phyloP scores from a whole-genome alignment of 2,329 filamentous ascomycete species.

The Didymella pomorum region DNA sequence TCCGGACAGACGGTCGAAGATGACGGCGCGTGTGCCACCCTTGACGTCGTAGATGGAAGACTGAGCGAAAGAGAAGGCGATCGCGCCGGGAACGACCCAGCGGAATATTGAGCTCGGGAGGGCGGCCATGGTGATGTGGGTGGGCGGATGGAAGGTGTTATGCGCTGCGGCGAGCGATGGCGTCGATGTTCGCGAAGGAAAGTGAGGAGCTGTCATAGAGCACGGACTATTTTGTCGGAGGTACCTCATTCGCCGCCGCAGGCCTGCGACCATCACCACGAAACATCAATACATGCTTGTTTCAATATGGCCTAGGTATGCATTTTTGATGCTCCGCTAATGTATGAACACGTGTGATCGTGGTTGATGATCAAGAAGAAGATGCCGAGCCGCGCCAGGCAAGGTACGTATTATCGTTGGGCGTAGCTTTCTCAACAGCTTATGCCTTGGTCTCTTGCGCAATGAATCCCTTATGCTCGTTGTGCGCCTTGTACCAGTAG shows the following conservation, averaged over 20 bases:
- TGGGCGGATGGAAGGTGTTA: conserved; percentile 28
- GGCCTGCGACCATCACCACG: not conserved
- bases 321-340: conserved; percentile 13
- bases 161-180: conserved; percentile 24
- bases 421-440: not conserved
- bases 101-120: conserved; percentile 48
- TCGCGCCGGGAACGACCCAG: conserved; percentile 75
- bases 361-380: conserved; percentile 11
- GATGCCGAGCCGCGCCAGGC: not conserved
- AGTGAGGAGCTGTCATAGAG: conserved; percentile 28
- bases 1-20: conserved; percentile 92
- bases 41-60: conserved; percentile 96
- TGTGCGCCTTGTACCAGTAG: conserved; percentile 89
- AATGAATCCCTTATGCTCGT: conserved; percentile 81
- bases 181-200: conserved; percentile 18
- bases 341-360: conserved; percentile 15
- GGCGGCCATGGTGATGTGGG: conserved; percentile 40
- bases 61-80: conserved; percentile 73
- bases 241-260: conserved; percentile 27
- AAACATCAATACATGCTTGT: not conserved
- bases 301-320: not conserved
- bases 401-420: not conserved
- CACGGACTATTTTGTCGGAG: conserved; percentile 22
- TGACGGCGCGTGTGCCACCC: conserved; percentile 92
- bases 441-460: conserved; percentile 26